Conservation (phyloP, 169 alveolate genomes). For the Ichthyophthirius multifiliis region DNA sequence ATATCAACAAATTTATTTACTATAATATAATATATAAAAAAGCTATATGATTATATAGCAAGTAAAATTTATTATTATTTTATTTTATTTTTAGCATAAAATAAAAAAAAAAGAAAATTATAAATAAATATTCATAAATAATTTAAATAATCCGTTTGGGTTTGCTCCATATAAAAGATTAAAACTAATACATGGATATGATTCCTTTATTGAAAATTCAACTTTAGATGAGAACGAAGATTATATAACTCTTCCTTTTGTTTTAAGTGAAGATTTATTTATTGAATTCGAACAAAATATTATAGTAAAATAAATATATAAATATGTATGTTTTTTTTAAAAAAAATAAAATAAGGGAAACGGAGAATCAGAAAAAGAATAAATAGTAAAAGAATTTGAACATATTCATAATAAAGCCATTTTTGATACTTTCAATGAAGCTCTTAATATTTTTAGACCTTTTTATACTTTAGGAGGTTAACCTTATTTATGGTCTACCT, state of each 20-base stretch:
- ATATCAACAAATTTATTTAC: not conserved
- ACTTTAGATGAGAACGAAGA: slow-evolving; percentile 1
- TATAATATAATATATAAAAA: not conserved
- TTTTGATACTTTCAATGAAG: slow-evolving; percentile 45
- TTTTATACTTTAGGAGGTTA: slow-evolving; percentile 17
- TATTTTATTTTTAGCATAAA: not conserved
- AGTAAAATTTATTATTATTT: not conserved
- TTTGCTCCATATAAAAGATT: slow-evolving; percentile 38
- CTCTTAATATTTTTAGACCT: slow-evolving; percentile 40
- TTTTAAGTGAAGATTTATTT: slow-evolving; percentile 25
- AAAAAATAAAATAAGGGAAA: not conserved
- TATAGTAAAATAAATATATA: not conserved
- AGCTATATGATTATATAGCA: not conserved
- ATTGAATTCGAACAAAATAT: slow-evolving; percentile 29
- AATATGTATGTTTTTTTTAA: not conserved
- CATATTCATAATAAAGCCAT: slow-evolving; percentile 44
- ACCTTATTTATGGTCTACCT: slow-evolving; percentile 11
- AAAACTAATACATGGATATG: slow-evolving; percentile 42
- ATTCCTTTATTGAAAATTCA: slow-evolving; percentile 19
- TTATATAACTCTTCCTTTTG: slow-evolving; percentile 26
- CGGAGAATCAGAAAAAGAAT: slow-evolving; percentile 2
- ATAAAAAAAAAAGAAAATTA: no score
- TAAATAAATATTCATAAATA: not conserved
- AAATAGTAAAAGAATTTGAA: slow-evolving; percentile 25
- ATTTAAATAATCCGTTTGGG: slow-evolving; percentile 38